Evolutionary conservation across 495 filamentous ascomycete species (phyloP).

Genomic region (Neurospora sp.): DNA sequence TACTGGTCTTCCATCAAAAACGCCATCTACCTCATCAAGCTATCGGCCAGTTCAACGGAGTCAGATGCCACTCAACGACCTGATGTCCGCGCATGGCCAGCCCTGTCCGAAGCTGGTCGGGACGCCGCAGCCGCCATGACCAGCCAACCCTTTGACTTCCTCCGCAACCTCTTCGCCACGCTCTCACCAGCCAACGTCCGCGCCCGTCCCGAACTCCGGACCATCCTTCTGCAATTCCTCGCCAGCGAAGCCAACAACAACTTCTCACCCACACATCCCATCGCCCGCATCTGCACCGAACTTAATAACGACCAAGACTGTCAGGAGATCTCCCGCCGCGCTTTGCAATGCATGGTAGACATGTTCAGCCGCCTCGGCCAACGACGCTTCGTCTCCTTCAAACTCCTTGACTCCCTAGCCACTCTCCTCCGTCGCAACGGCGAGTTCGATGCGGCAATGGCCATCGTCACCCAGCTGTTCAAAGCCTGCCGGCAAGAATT

Average conservation of each 20-base stretch:
- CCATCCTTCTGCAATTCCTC: conserved; percentile 19
- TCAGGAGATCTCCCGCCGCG: conserved; percentile 22
- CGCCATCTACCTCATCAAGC: conserved; percentile 22
- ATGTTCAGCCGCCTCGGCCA: conserved; percentile 19
- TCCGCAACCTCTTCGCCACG: conserved; percentile 22
- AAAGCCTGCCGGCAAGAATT: conserved; percentile 16
- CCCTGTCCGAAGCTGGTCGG: conserved; percentile 15
- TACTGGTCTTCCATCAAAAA: conserved; percentile 24
- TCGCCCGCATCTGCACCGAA: conserved; percentile 19
- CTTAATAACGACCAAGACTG: conserved; percentile 17
- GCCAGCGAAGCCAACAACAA: conserved; percentile 15
- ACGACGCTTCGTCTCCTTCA: conserved; percentile 22
- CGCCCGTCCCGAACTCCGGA: conserved; percentile 20
- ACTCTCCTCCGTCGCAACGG: conserved; percentile 23
- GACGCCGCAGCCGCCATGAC: conserved; percentile 21
- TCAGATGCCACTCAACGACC: conserved; percentile 8
- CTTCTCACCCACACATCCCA: conserved; percentile 19
- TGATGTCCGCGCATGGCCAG: conserved; percentile 16
- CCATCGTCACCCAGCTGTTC: conserved; percentile 20
- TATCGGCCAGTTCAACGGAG: conserved; percentile 13
- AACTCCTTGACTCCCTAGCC: conserved; percentile 24
- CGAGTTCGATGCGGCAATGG: conserved; percentile 19
- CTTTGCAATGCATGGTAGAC: conserved; percentile 25
- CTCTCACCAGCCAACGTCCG: conserved; percentile 22
- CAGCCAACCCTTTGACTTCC: conserved; percentile 22